Percentiles rank a stretch among this genome's conserved stretches.
phyloP scores from a whole-genome alignment of 139 green algal species.

The Auxenochlorella pyrenoidosa region DNA sequence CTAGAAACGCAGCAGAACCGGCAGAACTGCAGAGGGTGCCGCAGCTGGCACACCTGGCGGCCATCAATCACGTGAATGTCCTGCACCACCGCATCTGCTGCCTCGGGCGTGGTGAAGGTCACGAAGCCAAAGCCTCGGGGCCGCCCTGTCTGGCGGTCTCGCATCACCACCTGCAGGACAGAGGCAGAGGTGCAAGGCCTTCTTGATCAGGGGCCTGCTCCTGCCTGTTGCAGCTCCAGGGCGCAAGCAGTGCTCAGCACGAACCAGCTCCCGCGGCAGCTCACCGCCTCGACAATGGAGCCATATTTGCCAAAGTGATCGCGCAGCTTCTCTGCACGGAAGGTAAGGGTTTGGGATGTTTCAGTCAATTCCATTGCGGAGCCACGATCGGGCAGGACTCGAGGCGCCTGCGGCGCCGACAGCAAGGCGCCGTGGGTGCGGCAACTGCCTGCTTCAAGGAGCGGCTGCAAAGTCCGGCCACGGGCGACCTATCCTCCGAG shows the following conservation, averaged over 20 bases:
- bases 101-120: conserved; percentile 67
- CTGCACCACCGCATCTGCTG: conserved; percentile 64
- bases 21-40: neutral
- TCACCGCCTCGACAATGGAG: conserved; percentile 74
- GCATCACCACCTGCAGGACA: conserved; percentile 81
- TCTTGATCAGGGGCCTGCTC: neutral
- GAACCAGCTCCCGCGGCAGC: neutral
- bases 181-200: neutral
- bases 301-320: conserved; percentile 79
- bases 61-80: conserved; percentile 76
- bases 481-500: too few species aligned
- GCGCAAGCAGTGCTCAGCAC: neutral
- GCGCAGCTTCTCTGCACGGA: conserved; percentile 68
- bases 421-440: too few species aligned
- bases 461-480: too few species aligned
- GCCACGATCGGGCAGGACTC: too few species aligned
- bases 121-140: conserved; percentile 89
- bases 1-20: neutral
- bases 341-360: too few species aligned
- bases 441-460: too few species aligned
- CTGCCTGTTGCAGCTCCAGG: neutral
- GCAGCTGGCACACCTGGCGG: conserved; percentile 44
- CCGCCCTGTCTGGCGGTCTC: conserved; percentile 68
- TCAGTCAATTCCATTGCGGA: too few species aligned
- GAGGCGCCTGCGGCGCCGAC: too few species aligned